These are phyloP conservation scores for Boeremia lycopersici DNA, from an alignment of 2,329 filamentous ascomycete species.

Conservation along the genomic window DNA sequence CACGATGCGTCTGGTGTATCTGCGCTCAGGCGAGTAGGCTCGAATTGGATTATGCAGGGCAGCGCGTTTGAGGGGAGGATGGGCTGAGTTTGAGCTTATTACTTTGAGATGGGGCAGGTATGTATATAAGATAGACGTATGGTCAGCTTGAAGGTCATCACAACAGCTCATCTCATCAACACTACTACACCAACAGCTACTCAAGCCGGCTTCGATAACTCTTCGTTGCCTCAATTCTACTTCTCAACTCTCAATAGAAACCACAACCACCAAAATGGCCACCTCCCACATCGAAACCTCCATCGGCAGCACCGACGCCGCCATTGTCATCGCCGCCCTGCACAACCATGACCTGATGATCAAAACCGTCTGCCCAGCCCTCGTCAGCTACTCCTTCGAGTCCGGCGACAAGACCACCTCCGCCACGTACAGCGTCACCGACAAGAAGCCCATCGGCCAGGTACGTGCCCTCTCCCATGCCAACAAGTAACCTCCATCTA, in stretches of 20 bases:
- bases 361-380: slow-evolving; percentile 45
- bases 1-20: slow-evolving; percentile 4
- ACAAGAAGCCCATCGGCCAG: slow-evolving; percentile 49
- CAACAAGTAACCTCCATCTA: background rate
- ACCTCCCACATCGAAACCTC: slow-evolving; percentile 47
- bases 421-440: slow-evolving; percentile 46
- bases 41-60: slow-evolving; percentile 9
- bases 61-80: slow-evolving; percentile 7
- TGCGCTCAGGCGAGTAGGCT: slow-evolving; percentile 12
- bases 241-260: background rate
- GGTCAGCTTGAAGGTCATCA: slow-evolving; percentile 3
- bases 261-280: slow-evolving; percentile 34
- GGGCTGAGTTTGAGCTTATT: slow-evolving; percentile 2
- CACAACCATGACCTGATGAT: slow-evolving; percentile 51
- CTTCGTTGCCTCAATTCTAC: background rate
- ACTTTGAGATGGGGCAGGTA: slow-evolving; percentile 3
- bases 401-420: slow-evolving; percentile 37
- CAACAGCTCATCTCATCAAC: slow-evolving; percentile 15
- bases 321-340: slow-evolving; percentile 41
- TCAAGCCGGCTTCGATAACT: background rate
- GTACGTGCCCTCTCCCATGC: slow-evolving; percentile 16
- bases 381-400: slow-evolving; percentile 42
- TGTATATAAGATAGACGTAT: slow-evolving; percentile 15
- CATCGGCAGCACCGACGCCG: slow-evolving; percentile 32
- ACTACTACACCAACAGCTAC: background rate